These are phyloP conservation scores for Pseudogymnoascus destructans DNA, from an alignment of 2,329 filamentous ascomycete genomes.

Conservation along the genomic window DNA sequence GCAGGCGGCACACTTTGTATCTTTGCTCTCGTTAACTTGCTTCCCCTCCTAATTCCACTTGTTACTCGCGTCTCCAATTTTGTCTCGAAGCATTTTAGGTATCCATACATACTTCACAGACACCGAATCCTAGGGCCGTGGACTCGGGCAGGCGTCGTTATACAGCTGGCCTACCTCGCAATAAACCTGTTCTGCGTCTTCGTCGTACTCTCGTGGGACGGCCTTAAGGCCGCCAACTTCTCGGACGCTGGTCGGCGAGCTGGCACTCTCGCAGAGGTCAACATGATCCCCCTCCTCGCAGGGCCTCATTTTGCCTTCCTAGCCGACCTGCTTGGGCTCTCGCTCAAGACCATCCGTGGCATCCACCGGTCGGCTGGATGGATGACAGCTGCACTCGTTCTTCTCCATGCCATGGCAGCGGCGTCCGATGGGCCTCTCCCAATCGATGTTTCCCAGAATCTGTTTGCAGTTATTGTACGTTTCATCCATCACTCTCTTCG, in stretches of 20 bases:
- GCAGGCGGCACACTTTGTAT: too few species aligned
- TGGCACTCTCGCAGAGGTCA: slow-evolving; percentile 13
- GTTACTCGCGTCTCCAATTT: too few species aligned
- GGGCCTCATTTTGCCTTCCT: too few species aligned
- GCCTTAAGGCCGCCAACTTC: not conserved
- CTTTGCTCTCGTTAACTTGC: too few species aligned
- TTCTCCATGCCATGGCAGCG: slow-evolving; percentile 16
- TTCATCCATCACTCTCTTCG: too few species aligned
- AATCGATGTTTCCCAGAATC: slow-evolving; percentile 12
- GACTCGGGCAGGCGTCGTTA: too few species aligned
- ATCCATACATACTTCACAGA: too few species aligned
- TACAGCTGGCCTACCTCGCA: too few species aligned
- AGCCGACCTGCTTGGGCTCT: slow-evolving; percentile 18
- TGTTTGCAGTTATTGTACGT: slow-evolving; percentile 10
- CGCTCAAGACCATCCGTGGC: slow-evolving; percentile 13
- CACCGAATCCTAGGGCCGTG: too few species aligned
- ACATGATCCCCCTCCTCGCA: too few species aligned
- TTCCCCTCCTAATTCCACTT: too few species aligned
- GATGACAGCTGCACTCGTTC: slow-evolving; percentile 14
- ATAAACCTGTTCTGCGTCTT: not conserved
- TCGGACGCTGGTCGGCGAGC: slow-evolving; percentile 8
- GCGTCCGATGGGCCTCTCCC: slow-evolving; percentile 3
- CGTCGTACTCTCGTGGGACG: not conserved
- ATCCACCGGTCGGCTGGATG: slow-evolving; percentile 18
- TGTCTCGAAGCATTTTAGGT: too few species aligned